Percentiles rank a stretch among this genome's conserved stretches.
Conservation (phyloP, 2,329 filamentous ascomycete genomes). For the Metarhizium anisopliae region DNA sequence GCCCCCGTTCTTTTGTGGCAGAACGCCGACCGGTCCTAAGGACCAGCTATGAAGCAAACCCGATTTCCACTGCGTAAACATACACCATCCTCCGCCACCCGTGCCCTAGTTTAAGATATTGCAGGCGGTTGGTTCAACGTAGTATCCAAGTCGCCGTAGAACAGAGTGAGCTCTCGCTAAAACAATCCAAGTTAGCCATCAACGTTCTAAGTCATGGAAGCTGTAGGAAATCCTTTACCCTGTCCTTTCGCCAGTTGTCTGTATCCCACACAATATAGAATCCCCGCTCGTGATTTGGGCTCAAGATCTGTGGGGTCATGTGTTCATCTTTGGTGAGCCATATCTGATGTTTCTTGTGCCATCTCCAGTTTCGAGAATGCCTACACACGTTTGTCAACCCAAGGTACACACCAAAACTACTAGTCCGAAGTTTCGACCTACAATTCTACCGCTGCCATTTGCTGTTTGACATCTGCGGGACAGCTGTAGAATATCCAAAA, state of each 20-base stretch:
- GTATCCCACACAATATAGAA: conserved; percentile 61
- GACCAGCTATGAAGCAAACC: conserved; percentile 12
- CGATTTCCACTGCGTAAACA: conserved; percentile 5
- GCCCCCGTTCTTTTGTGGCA: conserved; percentile 19
- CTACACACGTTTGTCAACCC: conserved; percentile 24
- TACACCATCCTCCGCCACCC: neutral
- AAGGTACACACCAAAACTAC: neutral
- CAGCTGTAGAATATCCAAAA: conserved; percentile 65
- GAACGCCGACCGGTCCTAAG: conserved; percentile 20
- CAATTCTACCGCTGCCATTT: conserved; percentile 55
- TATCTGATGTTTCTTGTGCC: conserved; percentile 57
- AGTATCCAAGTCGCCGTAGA: conserved; percentile 54
- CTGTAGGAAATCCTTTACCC: conserved; percentile 48
- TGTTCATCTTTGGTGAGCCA: conserved; percentile 62
- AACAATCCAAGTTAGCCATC: conserved; percentile 4
- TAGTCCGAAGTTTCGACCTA: conserved; percentile 25
- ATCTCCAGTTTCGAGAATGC: conserved; percentile 56
- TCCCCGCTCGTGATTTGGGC: conserved; percentile 51
- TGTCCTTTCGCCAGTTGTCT: conserved; percentile 51
- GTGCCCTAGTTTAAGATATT: conserved; percentile 14
- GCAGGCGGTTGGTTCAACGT: conserved; percentile 24
- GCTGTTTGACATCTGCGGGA: conserved; percentile 52
- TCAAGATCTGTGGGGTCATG: conserved; percentile 52
- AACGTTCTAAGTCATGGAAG: conserved; percentile 8
- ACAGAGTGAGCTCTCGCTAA: conserved; percentile 51